phyloP scores from a whole-genome alignment of 2,329 filamentous ascomycete genomes.

The Fusarium circinatum region DNA sequence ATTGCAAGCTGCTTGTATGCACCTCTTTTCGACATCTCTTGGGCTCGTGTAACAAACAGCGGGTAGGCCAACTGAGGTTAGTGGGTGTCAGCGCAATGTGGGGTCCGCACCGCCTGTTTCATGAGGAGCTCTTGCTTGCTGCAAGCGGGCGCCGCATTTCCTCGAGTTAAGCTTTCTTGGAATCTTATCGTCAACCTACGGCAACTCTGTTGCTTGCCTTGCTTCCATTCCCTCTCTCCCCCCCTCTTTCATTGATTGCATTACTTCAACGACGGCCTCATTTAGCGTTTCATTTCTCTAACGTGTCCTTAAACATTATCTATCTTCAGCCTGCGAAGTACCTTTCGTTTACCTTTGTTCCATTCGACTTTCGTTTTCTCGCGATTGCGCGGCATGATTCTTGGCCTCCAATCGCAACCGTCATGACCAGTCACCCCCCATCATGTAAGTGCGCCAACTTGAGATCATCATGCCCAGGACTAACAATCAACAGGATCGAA shows the following conservation, averaged over 20 bases:
- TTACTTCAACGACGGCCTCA: background rate
- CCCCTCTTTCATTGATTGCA: conserved; percentile 3
- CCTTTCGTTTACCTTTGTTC: conserved; percentile 1
- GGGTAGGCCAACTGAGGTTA: background rate
- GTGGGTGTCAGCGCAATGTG: conserved; percentile 11
- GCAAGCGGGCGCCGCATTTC: conserved; percentile 8
- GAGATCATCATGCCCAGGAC: background rate
- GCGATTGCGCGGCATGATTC: conserved; percentile 36
- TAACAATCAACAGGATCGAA: conserved; percentile 70
- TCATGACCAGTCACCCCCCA: conserved; percentile 40
- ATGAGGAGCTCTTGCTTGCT: conserved; percentile 20
- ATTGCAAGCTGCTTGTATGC: background rate
- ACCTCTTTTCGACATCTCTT: background rate
- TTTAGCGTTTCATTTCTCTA: background rate
- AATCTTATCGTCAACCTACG: conserved; percentile 19
- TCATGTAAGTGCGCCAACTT: conserved; percentile 33
- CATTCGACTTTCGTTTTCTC: background rate
- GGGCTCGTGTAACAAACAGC: background rate
- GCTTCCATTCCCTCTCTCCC: background rate
- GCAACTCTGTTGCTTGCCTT: conserved; percentile 10
- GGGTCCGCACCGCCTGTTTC: conserved; percentile 29
- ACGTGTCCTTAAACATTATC: background rate
- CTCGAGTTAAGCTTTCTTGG: conserved; percentile 26
- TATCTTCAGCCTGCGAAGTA: background rate
- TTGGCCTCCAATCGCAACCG: conserved; percentile 30